Percentiles rank a stretch among this genome's conserved stretches.
These are phyloP conservation scores for Angomonas deanei DNA, from an alignment of 208 protist species.

Conservation along the genomic window DNA sequence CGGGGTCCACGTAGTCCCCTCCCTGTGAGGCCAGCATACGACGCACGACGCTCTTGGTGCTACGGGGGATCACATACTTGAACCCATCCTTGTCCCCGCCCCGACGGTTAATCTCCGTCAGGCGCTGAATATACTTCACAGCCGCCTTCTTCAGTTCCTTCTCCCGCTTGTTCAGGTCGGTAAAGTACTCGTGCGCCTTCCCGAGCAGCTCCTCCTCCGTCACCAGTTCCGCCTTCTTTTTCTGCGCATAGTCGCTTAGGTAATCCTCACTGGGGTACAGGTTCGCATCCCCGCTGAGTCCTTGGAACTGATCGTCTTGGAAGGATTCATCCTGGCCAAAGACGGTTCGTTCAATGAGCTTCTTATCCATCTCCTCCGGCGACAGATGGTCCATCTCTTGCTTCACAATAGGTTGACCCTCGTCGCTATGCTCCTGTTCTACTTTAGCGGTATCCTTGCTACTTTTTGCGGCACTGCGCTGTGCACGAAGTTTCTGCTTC, in stretches of 20 bases:
- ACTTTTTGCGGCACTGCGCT: neutral
- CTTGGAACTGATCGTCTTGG: neutral
- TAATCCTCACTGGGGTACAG: conserved; percentile 44
- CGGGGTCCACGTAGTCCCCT: conserved; percentile 27
- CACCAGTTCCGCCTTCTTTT: conserved; percentile 49
- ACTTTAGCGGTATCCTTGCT: neutral
- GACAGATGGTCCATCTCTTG: neutral
- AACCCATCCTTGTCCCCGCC: conserved; percentile 89
- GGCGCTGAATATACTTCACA: conserved; percentile 39
- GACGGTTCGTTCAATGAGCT: conserved; percentile 51
- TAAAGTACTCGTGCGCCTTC: conserved; percentile 76
- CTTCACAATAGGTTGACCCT: neutral
- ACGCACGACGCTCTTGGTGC: conserved; percentile 60
- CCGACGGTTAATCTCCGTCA: conserved; percentile 72
- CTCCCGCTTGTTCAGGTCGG: conserved; percentile 54
- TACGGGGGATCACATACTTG: conserved; percentile 77
- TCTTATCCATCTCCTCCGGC: conserved; percentile 23
- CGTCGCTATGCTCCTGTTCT: neutral
- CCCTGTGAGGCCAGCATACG: conserved; percentile 48
- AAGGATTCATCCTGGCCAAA: conserved; percentile 21
- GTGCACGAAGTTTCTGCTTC: too few relatives aligned
- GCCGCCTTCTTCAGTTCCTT: conserved; percentile 48
- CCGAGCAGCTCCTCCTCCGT: conserved; percentile 53
- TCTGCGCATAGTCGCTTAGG: conserved; percentile 66
- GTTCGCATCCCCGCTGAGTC: conserved; percentile 20